Conservation (phyloP, 768 basidiomycete species). For the Panaeolus papilionaceus region DNA sequence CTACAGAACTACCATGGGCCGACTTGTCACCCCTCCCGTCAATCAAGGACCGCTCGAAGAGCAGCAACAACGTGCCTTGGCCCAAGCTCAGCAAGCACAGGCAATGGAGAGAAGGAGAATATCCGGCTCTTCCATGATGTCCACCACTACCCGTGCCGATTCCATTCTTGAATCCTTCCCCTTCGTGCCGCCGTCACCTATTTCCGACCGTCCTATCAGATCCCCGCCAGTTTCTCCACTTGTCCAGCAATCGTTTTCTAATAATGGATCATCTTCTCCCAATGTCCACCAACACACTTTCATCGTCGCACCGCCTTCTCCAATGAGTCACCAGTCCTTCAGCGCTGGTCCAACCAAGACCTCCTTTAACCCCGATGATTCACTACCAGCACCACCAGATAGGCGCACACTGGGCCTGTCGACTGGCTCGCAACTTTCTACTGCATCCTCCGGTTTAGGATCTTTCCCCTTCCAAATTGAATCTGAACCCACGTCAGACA, state of each 20-base stretch:
- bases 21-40: constrained; percentile 56
- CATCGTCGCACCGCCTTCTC: constrained; percentile 54
- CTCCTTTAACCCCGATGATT: constrained; percentile 23
- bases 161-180: constrained; percentile 89
- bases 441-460: constrained; percentile 80
- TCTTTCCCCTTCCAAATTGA: constrained; percentile 91
- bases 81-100: constrained; percentile 65
- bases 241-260: constrained; percentile 58
- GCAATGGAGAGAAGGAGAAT: constrained; percentile 54
- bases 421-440: constrained; percentile 77
- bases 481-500: constrained; percentile 51
- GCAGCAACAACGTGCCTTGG: constrained; percentile 70
- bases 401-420: constrained; percentile 74
- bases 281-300: constrained; percentile 62
- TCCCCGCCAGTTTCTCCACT: constrained; percentile 80
- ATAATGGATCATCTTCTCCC: constrained; percentile 53
- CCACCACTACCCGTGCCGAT: constrained; percentile 74
- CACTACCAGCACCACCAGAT: constrained; percentile 60
- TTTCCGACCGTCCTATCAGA: constrained; percentile 79
- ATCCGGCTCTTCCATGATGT: constrained; percentile 71
- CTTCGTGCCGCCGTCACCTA: constrained; percentile 89
- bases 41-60: constrained; percentile 55
- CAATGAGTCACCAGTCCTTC: constrained; percentile 59
- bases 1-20: constrained; percentile 68
- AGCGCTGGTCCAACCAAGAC: constrained; percentile 28